Percentiles rank a stretch among this genome's conserved stretches.
phyloP scores from a whole-genome alignment of 1,139 yeast genomes.

The Geotrichum citri-aurantii region DNA sequence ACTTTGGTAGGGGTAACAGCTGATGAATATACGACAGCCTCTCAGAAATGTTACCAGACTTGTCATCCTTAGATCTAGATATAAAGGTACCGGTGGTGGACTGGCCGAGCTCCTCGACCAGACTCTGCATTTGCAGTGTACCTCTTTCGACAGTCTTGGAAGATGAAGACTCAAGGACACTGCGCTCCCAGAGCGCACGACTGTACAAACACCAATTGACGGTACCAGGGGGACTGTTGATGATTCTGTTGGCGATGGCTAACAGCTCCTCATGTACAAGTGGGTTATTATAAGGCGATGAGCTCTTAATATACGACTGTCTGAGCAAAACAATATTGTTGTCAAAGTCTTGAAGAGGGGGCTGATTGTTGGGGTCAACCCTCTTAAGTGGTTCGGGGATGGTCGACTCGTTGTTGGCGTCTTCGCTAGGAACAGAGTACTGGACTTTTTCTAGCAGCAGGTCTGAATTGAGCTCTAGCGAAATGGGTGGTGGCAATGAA shows the following conservation, averaged over 20 bases:
- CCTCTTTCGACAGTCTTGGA: slow-evolving; percentile 93
- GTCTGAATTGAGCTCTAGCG: slow-evolving; percentile 67
- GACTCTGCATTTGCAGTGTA: slow-evolving; percentile 82
- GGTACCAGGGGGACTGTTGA: slow-evolving; percentile 45
- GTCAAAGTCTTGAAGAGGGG: slow-evolving; percentile 65
- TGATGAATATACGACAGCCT: slow-evolving; percentile 69
- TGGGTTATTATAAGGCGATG: slow-evolving; percentile 63
- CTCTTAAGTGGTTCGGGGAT: slow-evolving; percentile 53
- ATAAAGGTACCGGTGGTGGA: slow-evolving; percentile 52
- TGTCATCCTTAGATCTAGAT: slow-evolving; percentile 42
- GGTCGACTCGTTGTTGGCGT: slow-evolving; percentile 39
- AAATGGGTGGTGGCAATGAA: slow-evolving; percentile 28
- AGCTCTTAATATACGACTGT: slow-evolving; percentile 57
- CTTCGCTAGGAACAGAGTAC: slow-evolving; percentile 35
- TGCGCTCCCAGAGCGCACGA: slow-evolving; percentile 86
- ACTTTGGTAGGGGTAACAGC: slow-evolving; percentile 72
- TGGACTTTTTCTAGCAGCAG: slow-evolving; percentile 69
- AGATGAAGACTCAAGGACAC: slow-evolving; percentile 70
- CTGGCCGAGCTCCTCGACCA: slow-evolving; percentile 84
- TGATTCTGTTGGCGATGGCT: slow-evolving; percentile 67
- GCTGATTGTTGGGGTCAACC: slow-evolving; percentile 80
- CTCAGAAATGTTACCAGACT: slow-evolving; percentile 34
- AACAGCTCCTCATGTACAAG: slow-evolving; percentile 75
- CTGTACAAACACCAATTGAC: slow-evolving; percentile 78
- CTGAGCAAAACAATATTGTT: slow-evolving; percentile 65